Evolutionary conservation across 75 land plant genomes (phyloP), one percentile per base, ranked within the genome.

Genomic region (Ceratopteris richardii): DNA sequence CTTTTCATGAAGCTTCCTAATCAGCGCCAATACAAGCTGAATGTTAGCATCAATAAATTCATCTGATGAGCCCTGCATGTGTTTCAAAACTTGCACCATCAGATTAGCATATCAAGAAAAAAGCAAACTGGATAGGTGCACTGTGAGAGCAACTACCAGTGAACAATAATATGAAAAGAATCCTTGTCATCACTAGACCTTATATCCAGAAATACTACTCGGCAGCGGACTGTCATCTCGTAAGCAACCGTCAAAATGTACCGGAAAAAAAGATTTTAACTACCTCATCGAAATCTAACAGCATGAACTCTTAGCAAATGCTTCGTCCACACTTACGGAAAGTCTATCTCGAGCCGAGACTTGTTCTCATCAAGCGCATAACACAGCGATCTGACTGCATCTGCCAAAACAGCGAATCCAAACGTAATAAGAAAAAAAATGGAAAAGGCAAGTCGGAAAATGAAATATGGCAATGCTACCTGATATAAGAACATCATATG

Each of bases 11-110:
- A 95, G 63, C 56, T 78, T 90, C 43, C 80, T 62, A 16, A 69
- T 88, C 30, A 95, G 71, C n/a, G 99, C 78, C 58, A 95, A 63
- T 9, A 76, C 99, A 47, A 95, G 86, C 69, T 95, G 99, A 39
- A 95, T 86, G 42, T 95, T 95, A 31, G 99, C 99, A 70, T 90
- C 96, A 59, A 80, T 86, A 53, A 90, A 95, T 43, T 95, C 99
- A 66, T 95, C 99, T 56, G 99, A 95, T 58, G 85, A 82, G 55
- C 99, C 99, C 99, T 91, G 72, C 61, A 42, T 14, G 40, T 14
- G 7, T 33, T 33, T 33, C 9, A 4, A 9, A 9, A 4, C 37
- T 33, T 33, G 3, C 3, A 33, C n/a, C n/a, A 33, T 3, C 37
- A 33, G 37, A 33, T 4, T 33, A 9, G 9, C 9, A 33, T 4